Conservation (phyloP, 768 basidiomycete species). For the Serendipita vermifera region DNA sequence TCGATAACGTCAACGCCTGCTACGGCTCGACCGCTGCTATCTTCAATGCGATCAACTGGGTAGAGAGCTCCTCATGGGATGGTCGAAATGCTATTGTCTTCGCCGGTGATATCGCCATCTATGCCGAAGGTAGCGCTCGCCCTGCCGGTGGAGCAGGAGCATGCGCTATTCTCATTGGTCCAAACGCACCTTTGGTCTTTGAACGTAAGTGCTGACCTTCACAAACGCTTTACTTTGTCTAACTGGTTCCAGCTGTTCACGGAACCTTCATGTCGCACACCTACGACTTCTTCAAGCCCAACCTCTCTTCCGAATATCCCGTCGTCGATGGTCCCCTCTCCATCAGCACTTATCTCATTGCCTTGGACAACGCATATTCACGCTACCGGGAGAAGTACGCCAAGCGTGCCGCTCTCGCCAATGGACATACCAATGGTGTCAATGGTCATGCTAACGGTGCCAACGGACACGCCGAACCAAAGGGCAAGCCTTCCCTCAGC, state of each 20-base stretch:
- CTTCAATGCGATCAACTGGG: slow-evolving; percentile 98
- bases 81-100: slow-evolving; percentile 96
- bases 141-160: slow-evolving; percentile 97
- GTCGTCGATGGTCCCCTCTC: slow-evolving; percentile 96
- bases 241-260: slow-evolving; percentile 60
- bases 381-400: slow-evolving; percentile 73
- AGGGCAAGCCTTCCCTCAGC: slow-evolving; percentile 53
- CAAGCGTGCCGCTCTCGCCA: slow-evolving; percentile 32
- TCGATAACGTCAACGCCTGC: slow-evolving; percentile 99
- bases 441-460: slow-evolving; percentile 31
- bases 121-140: slow-evolving; percentile 88
- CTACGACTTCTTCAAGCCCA: slow-evolving; percentile 99
- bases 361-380: slow-evolving; percentile 80
- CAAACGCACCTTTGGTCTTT: slow-evolving; percentile 85
- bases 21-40: slow-evolving; percentile 97
- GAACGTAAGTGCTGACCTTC: slow-evolving; percentile 57
- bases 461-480: slow-evolving; percentile 28
- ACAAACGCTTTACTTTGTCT: neutral
- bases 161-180: slow-evolving; percentile 87
- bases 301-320: slow-evolving; percentile 88
- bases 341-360: slow-evolving; percentile 86
- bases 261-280: slow-evolving; percentile 96
- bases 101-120: slow-evolving; percentile 93
- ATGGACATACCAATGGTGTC: slow-evolving; percentile 28
- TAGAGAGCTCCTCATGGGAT: slow-evolving; percentile 93